Conservation (phyloP, 495 filamentous ascomycete species). For the Aspergillus panamensis region DNA sequence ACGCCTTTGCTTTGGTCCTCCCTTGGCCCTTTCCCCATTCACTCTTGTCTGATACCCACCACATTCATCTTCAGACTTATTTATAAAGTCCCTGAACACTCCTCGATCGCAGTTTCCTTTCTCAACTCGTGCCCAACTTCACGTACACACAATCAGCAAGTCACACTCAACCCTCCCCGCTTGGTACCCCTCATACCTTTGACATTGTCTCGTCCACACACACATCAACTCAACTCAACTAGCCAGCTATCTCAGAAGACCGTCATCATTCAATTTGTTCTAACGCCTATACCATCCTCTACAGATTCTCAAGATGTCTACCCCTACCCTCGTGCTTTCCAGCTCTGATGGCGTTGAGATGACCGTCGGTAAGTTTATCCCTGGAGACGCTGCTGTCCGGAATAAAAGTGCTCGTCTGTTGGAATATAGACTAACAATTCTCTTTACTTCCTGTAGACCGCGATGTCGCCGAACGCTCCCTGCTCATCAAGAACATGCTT, state of each 20-base stretch:
- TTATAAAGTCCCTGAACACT: neutral
- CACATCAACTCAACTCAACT: neutral
- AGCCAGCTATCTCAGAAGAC: neutral
- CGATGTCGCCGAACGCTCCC: constrained; percentile 80
- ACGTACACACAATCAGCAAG: neutral
- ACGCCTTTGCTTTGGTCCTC: neutral
- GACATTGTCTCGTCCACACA: neutral
- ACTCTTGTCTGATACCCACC: neutral
- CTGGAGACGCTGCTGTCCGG: neutral
- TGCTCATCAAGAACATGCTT: constrained; percentile 96
- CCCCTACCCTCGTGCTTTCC: constrained; percentile 44
- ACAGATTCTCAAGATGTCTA: constrained; percentile 20
- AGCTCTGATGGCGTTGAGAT: constrained; percentile 57
- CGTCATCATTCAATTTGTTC: neutral
- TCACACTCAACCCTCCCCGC: neutral
- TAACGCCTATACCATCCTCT: neutral
- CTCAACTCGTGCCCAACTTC: neutral
- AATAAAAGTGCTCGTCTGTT: neutral
- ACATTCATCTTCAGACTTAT: neutral
- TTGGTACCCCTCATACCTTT: neutral
- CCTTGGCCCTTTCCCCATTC: neutral
- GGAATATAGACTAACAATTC: constrained; percentile 8
- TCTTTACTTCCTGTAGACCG: constrained; percentile 54
- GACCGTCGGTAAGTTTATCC: constrained; percentile 48
- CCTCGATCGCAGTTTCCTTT: neutral